Base-by-base conservation (phyloP, 306 rosid genomes). In the Trifolium dubium region DNA sequence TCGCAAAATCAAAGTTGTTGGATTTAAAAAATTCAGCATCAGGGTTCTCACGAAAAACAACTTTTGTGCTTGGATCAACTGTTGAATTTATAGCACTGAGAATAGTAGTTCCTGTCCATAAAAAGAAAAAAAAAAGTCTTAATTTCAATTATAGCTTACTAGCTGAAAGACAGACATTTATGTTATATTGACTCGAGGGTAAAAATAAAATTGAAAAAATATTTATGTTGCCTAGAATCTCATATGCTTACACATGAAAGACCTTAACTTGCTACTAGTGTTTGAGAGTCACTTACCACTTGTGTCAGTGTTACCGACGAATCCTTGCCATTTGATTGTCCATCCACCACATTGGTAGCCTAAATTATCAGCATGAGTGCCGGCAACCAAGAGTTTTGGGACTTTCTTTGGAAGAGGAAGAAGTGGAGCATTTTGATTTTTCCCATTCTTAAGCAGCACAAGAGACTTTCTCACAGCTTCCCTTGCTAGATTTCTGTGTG, bases 261-360 rank as follows among this genome's bases (percentile, higher is more conserved):
- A 37, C 58, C 50, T 7, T 44, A 51, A 37, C 64, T 59, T 64
- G 55, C 35, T 56, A 60, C 39, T 60, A 46, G 75, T 49, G 65
- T 77, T 46, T 12, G 44, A 77, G 74, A 70, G 66, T 46, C 35
- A 82, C 88, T 79, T 76, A 92, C 98, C 97, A 8, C 89, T 83
- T 15, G 98, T 94, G 79, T 62, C 78, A 32, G 44, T 85, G 77
- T 94, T 92, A 73, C 95, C 97, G 53, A 64, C 85, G 82, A 94
- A 94, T 69, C 98, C 98, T 86, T 87, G 95, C 98, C 98, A 94
- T 71, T 83, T 55, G 54, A 91, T 94, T 80, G 98, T 94, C 98
- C 98, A 94, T 35, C 98, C 98, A 60, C 98, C 98, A 44, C 98
- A 94, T 76, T 94, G 98, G 78, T 89, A 94, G 29, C 98, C 97